Conservation (phyloP, 2,329 filamentous ascomycete genomes). For the Paraphaeosphaeria sporulosa region DNA sequence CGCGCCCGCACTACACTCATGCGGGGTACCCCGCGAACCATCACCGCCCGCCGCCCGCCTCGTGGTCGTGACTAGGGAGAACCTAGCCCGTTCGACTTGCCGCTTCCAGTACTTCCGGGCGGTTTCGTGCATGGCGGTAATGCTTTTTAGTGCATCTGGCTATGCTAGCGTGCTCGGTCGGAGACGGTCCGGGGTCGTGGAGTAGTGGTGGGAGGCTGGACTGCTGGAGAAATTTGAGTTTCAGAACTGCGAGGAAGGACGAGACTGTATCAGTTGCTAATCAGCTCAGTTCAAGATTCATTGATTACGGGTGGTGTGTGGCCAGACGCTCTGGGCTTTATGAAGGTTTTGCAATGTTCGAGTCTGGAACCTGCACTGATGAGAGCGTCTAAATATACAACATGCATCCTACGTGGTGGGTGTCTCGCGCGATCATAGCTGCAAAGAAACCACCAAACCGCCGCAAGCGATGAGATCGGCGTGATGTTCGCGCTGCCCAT, state of each 20-base stretch:
- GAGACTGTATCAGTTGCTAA: not conserved
- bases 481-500: not conserved
- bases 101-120: not conserved
- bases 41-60: not conserved
- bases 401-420: no score
- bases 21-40: constrained; percentile 17
- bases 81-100: not conserved
- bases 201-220: not conserved
- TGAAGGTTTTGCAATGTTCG: not conserved
- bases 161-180: not conserved
- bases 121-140: not conserved
- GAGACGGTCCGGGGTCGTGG: not conserved
- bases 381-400: not conserved
- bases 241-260: not conserved
- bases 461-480: not conserved
- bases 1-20: constrained; percentile 12
- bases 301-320: not conserved
- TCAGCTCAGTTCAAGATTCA: not conserved
- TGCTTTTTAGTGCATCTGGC: not conserved
- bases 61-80: not conserved
- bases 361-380: not conserved
- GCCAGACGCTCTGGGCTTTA: not conserved
- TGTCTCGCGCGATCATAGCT: not conserved
- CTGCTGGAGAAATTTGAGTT: not conserved
- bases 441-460: not conserved